phyloP scores from a whole-genome alignment of 805 yeast species.

The Lachancea sp. region DNA sequence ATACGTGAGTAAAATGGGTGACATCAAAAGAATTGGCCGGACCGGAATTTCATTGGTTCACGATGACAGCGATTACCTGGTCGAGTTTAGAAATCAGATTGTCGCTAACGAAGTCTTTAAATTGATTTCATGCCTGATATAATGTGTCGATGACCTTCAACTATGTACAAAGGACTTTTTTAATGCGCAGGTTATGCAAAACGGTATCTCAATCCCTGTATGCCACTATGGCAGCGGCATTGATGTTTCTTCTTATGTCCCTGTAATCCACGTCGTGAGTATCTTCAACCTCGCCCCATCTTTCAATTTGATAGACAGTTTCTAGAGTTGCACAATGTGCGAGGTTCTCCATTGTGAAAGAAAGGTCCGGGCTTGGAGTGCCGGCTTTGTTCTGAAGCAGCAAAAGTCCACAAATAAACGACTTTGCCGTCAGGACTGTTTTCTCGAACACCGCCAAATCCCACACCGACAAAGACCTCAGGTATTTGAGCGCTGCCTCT shows the following conservation, averaged over 20 bases:
- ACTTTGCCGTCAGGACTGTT: slow-evolving; percentile 79
- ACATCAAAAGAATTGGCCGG: slow-evolving; percentile 24
- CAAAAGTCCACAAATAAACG: slow-evolving; percentile 75
- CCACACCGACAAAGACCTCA: slow-evolving; percentile 58
- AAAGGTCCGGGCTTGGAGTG: slow-evolving; percentile 17
- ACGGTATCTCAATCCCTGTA: slow-evolving; percentile 15
- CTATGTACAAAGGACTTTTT: slow-evolving; percentile 1
- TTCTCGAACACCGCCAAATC: slow-evolving; percentile 85
- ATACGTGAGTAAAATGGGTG: slow-evolving; percentile 12
- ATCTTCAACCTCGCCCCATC: slow-evolving; percentile 99
- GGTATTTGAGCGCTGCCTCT: slow-evolving; percentile 57
- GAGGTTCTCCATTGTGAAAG: slow-evolving; percentile 56
- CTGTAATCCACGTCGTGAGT: slow-evolving; percentile 96
- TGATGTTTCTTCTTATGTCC: slow-evolving; percentile 75
- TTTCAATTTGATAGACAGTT: slow-evolving; percentile 71
- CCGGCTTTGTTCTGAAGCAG: slow-evolving; percentile 44
- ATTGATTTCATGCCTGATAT: slow-evolving; percentile 11
- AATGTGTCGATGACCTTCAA: neutral
- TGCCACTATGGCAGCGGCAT: slow-evolving; percentile 65
- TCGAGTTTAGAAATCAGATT: slow-evolving; percentile 24
- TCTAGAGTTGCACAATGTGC: slow-evolving; percentile 77
- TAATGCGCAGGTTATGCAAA: neutral
- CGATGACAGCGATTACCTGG: slow-evolving; percentile 13
- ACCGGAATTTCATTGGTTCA: slow-evolving; percentile 23
- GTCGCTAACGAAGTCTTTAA: slow-evolving; percentile 24